Conservation (phyloP, 768 basidiomycete genomes). For the Stropharia rugosoannulata region DNA sequence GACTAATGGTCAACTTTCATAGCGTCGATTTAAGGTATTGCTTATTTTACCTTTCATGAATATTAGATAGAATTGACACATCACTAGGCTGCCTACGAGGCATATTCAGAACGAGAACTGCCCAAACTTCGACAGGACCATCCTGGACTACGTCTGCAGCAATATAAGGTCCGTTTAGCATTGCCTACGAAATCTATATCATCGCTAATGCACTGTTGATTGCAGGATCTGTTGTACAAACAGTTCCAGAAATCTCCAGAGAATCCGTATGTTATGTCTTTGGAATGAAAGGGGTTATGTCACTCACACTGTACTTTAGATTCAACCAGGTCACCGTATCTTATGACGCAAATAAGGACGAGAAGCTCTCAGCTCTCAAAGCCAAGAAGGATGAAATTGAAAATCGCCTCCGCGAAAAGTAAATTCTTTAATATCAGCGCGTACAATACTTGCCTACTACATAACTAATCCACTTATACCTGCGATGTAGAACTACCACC, state of each 20-base stretch:
- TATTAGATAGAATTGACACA: neutral
- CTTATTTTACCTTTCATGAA: neutral
- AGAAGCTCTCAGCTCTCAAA: constrained; percentile 75
- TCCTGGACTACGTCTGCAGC: constrained; percentile 87
- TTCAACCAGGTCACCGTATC: constrained; percentile 81
- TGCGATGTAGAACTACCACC: too few species aligned
- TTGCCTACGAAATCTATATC: neutral
- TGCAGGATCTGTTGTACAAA: constrained; percentile 83
- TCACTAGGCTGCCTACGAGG: constrained; percentile 79
- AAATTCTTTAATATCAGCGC: neutral
- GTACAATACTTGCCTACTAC: neutral
- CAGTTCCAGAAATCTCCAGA: constrained; percentile 97
- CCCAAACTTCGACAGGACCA: constrained; percentile 81
- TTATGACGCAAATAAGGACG: constrained; percentile 88
- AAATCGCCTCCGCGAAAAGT: constrained; percentile 58
- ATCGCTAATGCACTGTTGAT: constrained; percentile 1
- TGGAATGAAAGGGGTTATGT: neutral
- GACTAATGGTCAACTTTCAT: constrained; percentile 8
- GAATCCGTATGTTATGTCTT: constrained; percentile 69
- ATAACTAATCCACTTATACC: too few species aligned
- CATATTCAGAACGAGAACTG: constrained; percentile 85
- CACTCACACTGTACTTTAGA: constrained; percentile 33
- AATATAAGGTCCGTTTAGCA: constrained; percentile 66
- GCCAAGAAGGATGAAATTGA: constrained; percentile 64
- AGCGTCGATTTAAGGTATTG: constrained; percentile 87